A percentile compares a stretch with the other conserved stretches of the same genome.
Conservation (phyloP, 2,329 filamentous ascomycete genomes). For the Botryotinia narcissicola region DNA sequence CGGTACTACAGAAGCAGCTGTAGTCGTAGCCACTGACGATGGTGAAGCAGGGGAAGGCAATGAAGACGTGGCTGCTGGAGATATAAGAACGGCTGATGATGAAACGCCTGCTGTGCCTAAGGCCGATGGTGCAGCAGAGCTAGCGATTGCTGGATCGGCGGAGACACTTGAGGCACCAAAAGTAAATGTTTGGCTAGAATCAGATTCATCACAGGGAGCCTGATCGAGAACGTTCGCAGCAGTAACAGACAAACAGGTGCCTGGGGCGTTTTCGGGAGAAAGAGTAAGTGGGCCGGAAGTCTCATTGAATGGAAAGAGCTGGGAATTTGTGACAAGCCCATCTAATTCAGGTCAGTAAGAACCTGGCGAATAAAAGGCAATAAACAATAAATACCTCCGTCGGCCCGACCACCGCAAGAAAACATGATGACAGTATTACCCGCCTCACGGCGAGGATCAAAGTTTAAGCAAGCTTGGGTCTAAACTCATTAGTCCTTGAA, state of each 20-base stretch:
- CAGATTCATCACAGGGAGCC: conserved; percentile 42
- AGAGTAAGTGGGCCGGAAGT: conserved; percentile 42
- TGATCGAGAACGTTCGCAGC: conserved; percentile 43
- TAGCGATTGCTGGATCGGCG: background rate
- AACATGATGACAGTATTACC: conserved; percentile 56
- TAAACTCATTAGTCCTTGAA: conserved; percentile 21
- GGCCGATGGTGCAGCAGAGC: background rate
- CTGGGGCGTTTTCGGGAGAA: conserved; percentile 44
- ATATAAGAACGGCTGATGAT: background rate
- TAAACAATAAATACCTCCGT: conserved; percentile 10
- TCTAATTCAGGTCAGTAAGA: background rate
- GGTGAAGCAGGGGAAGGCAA: background rate
- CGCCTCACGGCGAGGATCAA: conserved; percentile 50
- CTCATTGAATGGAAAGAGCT: conserved; percentile 21
- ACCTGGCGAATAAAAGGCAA: background rate
- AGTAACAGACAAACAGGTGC: conserved; percentile 45
- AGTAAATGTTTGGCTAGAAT: conserved; percentile 45
- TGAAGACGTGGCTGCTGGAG: background rate
- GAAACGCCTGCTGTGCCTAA: background rate
- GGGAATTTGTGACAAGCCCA: conserved; percentile 17
- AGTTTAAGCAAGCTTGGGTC: conserved; percentile 58
- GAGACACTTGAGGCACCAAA: conserved; percentile 23
- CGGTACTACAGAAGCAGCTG: background rate
- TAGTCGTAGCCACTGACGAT: background rate
- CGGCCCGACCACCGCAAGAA: conserved; percentile 33